Evolutionary conservation across 108 stramenopile species (phyloP).

Genomic region (Bacterosira constricta): DNA sequence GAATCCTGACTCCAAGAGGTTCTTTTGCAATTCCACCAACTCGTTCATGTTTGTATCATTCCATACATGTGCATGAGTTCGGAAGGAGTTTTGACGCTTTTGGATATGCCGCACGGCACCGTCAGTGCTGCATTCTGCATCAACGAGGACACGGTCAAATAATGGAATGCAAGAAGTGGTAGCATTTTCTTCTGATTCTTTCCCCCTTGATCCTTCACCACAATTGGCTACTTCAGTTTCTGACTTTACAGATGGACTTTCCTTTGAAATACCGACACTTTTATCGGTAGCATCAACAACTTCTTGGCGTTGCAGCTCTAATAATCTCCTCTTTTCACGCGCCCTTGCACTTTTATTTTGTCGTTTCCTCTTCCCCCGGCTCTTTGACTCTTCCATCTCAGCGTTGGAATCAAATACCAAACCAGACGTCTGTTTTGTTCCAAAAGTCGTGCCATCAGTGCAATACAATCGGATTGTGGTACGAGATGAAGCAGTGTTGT

Average conservation of each 20-base stretch:
- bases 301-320: slow-evolving; percentile 30
- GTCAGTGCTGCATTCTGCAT: slow-evolving; percentile 95
- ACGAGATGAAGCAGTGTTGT: not conserved
- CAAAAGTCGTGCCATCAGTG: slow-evolving; percentile 81
- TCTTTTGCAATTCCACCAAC: slow-evolving; percentile 78
- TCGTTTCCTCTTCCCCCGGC: slow-evolving; percentile 72
- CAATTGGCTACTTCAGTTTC: too few relatives aligned
- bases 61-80: slow-evolving; percentile 14
- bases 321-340: slow-evolving; percentile 68
- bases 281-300: not conserved
- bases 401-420: slow-evolving; percentile 76
- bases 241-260: not conserved
- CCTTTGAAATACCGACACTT: not conserved
- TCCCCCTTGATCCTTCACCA: too few relatives aligned
- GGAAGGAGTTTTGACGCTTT: slow-evolving; percentile 34
- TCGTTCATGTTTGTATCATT: slow-evolving; percentile 52
- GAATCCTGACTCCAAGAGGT: slow-evolving; percentile 78
- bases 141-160: slow-evolving; percentile 91
- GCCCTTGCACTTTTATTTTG: slow-evolving; percentile 87
- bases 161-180: slow-evolving; percentile 4
- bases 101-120: slow-evolving; percentile 81
- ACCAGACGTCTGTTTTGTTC: slow-evolving; percentile 20
- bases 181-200: slow-evolving; percentile 4
- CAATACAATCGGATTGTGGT: slow-evolving; percentile 58
- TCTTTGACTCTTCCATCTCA: slow-evolving; percentile 50